Conservation (phyloP, 441 rosid species). For the Hura crepitans region DNA sequence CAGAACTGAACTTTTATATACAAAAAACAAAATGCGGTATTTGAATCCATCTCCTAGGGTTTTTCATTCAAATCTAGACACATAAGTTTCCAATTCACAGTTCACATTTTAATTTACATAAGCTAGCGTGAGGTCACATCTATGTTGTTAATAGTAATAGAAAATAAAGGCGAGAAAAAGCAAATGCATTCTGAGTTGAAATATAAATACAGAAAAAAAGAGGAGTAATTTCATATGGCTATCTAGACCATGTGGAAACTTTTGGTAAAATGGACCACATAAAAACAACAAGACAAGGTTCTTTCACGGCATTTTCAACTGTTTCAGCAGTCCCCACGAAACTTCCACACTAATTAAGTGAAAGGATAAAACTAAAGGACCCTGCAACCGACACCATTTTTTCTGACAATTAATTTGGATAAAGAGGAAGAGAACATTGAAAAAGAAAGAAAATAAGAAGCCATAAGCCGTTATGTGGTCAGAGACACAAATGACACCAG, state of each 20-base stretch:
- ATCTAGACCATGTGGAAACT: constrained; percentile 20
- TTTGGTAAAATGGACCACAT: constrained; percentile 29
- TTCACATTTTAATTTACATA: neutral
- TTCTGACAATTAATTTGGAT: constrained; percentile 24
- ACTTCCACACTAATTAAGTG: constrained; percentile 34
- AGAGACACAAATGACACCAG: neutral
- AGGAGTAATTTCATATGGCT: neutral
- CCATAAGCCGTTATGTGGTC: constrained; percentile 17
- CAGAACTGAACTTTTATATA: too few species aligned
- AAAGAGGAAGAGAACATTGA: neutral
- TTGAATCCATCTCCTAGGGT: neutral
- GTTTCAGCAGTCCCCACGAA: constrained; percentile 35
- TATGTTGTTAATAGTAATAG: neutral
- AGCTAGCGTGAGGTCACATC: constrained; percentile 9
- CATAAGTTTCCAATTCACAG: neutral
- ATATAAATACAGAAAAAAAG: neutral
- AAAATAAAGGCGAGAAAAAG: neutral
- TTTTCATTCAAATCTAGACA: too few species aligned
- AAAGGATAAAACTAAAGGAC: constrained; percentile 33
- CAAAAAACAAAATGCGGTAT: neutral
- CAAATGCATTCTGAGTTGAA: neutral
- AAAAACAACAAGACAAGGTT: constrained; percentile 21
- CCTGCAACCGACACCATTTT: constrained; percentile 28
- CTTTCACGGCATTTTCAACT: constrained; percentile 25
- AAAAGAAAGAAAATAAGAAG: constrained; percentile 11